These are phyloP conservation scores for Colletotrichum chlorophyti DNA, from an alignment of 2,329 filamentous ascomycete species.

Conservation along the genomic window DNA sequence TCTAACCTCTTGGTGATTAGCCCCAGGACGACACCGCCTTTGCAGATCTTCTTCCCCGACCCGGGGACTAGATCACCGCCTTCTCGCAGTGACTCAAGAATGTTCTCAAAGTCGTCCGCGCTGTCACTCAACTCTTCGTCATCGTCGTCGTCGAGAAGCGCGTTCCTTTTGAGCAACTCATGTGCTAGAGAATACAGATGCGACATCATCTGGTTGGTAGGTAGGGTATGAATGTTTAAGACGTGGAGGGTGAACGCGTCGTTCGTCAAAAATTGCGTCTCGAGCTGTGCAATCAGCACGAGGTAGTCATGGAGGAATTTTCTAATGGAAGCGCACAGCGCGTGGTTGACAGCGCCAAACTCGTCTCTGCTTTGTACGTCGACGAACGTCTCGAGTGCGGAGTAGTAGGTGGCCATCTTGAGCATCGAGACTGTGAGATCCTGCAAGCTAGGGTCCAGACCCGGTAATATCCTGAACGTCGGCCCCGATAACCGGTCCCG, in stretches of 20 bases:
- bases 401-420: slow-evolving; percentile 93
- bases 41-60: slow-evolving; percentile 88
- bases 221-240: slow-evolving; percentile 88
- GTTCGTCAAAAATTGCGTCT: slow-evolving; percentile 91
- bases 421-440: slow-evolving; percentile 90
- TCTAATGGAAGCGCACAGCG: slow-evolving; percentile 91
- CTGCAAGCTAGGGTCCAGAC: slow-evolving; percentile 88
- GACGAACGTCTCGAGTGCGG: slow-evolving; percentile 88
- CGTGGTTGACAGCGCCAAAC: slow-evolving; percentile 94
- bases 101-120: slow-evolving; percentile 87
- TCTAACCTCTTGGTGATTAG: slow-evolving; percentile 85
- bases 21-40: slow-evolving; percentile 93
- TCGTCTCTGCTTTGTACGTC: slow-evolving; percentile 93
- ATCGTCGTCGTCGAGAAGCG: slow-evolving; percentile 79
- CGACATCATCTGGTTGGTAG: slow-evolving; percentile 88
- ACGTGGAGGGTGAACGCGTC: slow-evolving; percentile 90
- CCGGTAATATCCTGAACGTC: slow-evolving; percentile 77
- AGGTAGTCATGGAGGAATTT: slow-evolving; percentile 93
- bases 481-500: slow-evolving; percentile 87
- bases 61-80: slow-evolving; percentile 82
- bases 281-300: slow-evolving; percentile 89
- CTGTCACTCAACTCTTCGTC: slow-evolving; percentile 76
- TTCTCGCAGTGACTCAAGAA: slow-evolving; percentile 87
- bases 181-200: slow-evolving; percentile 89
- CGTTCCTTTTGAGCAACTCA: slow-evolving; percentile 88